Evolutionary conservation across 768 basidiomycete species (phyloP).

Genomic region (Pleurotus ostreatus): DNA sequence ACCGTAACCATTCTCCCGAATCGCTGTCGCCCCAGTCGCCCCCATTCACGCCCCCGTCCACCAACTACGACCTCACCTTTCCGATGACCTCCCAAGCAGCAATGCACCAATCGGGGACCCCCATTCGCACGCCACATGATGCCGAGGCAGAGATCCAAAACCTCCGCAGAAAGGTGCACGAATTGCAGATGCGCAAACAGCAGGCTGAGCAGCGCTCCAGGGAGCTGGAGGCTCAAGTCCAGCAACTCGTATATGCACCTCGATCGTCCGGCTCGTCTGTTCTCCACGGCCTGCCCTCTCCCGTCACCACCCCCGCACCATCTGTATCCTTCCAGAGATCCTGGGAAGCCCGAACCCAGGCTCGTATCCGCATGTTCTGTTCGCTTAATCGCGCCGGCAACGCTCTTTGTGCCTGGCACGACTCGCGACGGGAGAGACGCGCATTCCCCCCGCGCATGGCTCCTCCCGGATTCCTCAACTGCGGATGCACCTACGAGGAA

Average conservation of each 20-base stretch:
- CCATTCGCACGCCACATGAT: conserved; percentile 20
- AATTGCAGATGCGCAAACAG: conserved; percentile 60
- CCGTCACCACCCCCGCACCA: conserved; percentile 25
- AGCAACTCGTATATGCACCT: conserved; percentile 12
- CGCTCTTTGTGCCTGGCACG: conserved; percentile 87
- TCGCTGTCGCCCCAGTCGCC: conserved; percentile 33
- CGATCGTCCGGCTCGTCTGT: conserved; percentile 8
- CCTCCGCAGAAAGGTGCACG: conserved; percentile 54
- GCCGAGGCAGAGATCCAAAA: conserved; percentile 48
- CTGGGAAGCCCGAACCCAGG: conserved; percentile 73
- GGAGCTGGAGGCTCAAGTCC: conserved; percentile 40
- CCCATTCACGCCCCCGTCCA: conserved; percentile 22
- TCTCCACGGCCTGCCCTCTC: conserved; percentile 19
- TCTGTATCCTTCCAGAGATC: conserved; percentile 50
- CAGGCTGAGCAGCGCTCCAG: conserved; percentile 43
- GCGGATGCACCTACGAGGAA: conserved; percentile 81
- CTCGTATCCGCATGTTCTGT: conserved; percentile 68
- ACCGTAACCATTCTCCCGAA: conserved; percentile 36
- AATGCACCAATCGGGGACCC: conserved; percentile 16
- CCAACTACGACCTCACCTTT: conserved; percentile 14
- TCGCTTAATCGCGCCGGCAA: conserved; percentile 85
- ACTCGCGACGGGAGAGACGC: conserved; percentile 80
- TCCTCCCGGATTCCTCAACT: conserved; percentile 75
- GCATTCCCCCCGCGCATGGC: conserved; percentile 77
- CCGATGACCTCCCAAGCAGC: conserved; percentile 11